Base-by-base conservation (phyloP, 345 rosid species). In the Sonneratia alba region DNA sequence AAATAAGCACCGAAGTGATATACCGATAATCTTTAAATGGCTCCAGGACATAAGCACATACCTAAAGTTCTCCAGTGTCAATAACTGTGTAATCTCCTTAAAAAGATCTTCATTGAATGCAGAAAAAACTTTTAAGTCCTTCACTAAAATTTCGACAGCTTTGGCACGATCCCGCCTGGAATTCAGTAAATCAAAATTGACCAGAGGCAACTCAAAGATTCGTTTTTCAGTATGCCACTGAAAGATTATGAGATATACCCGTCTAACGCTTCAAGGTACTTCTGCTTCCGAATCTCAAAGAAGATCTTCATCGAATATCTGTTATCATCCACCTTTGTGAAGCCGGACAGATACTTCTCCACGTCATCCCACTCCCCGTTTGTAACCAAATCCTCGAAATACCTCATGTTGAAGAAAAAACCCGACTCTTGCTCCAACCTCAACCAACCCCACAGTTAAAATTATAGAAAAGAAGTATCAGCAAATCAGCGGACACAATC, bases 351-450 rank as follows among this genome's bases (percentile, higher is more conserved):
- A 75, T 92, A 92, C 11, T 82, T 79, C 78, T 92, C 97, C 53
- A 89, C 91, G 79, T 92, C 93, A 67, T 87, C 93, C 97, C 97
- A 92, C 72, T 89, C 96, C 65, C 97, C 96, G 62, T 86, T 87
- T 63, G 79, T 86, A 74, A 92, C 88, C 78, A 81, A 80, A 76
- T 89, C 96, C 79, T 88, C 97, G 68, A 92, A 89, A 74, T 89
- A 84, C 74, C 85, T 86, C 77, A 86, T 86, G 73, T 88, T 88
- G 85, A 92, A 92, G 91, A 83, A 89, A 81, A 81, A 87, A 7
- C 96, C 90, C 0, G 96, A 92, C 79, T 92, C 97, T 67, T 92
- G 87, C 82, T 92, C 97, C 51, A 47, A 47, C 51, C 51, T 47
- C 51, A 7, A 47, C 51, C 51, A 47, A 47, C 51, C 51, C 0